A percentile compares a stretch with the other conserved stretches of the same genome.
These are phyloP conservation scores for Botryotinia calthae DNA, from an alignment of 2,329 filamentous ascomycete genomes.

Conservation along the genomic window DNA sequence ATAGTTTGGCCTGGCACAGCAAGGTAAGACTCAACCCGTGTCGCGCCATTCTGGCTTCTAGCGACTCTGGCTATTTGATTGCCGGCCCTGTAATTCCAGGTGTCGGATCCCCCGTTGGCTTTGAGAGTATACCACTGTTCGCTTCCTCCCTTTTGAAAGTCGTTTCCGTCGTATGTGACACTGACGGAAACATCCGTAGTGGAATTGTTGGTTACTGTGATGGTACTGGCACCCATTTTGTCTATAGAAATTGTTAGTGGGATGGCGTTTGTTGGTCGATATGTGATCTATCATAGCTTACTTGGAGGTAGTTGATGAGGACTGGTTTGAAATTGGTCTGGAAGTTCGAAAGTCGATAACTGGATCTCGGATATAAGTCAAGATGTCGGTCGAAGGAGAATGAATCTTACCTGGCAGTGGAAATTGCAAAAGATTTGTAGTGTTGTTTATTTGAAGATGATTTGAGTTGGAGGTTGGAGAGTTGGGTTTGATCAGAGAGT, in stretches of 20 bases:
- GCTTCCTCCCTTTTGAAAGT: constrained; percentile 17
- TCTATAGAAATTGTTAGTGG: not conserved
- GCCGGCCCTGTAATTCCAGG: not conserved
- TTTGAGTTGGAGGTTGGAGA: constrained; percentile 1
- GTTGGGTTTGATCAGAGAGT: not conserved
- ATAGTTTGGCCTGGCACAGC: not conserved
- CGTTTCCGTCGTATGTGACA: not conserved
- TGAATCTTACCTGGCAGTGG: constrained; percentile 4
- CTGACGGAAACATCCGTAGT: not conserved
- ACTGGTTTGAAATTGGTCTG: not conserved
- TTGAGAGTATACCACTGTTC: not conserved
- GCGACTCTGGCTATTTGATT: constrained; percentile 7
- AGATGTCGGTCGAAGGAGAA: not conserved
- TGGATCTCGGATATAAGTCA: not conserved
- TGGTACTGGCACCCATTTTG: constrained; percentile 10
- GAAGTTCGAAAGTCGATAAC: not conserved
- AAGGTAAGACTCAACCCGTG: not conserved
- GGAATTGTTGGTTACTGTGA: constrained; percentile 16
- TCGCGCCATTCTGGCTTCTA: constrained; percentile 4
- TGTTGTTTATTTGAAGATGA: not conserved
- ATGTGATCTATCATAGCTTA: not conserved
- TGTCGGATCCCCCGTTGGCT: constrained; percentile 7
- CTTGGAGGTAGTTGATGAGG: not conserved
- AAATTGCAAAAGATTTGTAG: not conserved
- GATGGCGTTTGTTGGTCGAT: not conserved